These are phyloP conservation scores for Phialocephala sp. DNA, from an alignment of 2,329 filamentous ascomycete genomes.

Conservation along the genomic window DNA sequence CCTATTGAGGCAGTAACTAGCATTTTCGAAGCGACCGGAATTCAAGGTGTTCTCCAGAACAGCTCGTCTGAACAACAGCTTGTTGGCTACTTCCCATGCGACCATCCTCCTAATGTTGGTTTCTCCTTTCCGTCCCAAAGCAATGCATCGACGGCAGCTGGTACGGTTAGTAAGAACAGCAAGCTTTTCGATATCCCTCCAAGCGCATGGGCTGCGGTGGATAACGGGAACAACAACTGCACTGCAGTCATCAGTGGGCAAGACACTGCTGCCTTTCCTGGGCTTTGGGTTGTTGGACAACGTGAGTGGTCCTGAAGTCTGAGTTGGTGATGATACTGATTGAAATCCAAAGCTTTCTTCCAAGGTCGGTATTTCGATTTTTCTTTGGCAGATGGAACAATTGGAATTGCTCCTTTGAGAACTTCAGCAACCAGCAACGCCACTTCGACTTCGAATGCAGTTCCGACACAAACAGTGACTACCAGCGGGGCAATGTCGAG, in stretches of 20 bases:
- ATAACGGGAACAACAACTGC: slow-evolving; percentile 15
- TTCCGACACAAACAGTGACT: background rate
- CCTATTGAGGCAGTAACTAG: slow-evolving; percentile 18
- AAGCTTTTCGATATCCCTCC: slow-evolving; percentile 18
- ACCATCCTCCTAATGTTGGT: slow-evolving; percentile 18
- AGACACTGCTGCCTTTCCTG: background rate
- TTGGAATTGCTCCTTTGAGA: background rate
- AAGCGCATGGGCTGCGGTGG: background rate
- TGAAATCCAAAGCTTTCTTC: background rate
- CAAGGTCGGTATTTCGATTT: background rate
- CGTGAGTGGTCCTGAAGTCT: slow-evolving; percentile 3
- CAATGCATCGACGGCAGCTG: slow-evolving; percentile 15
- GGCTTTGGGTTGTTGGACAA: slow-evolving; percentile 18
- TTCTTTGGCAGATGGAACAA: background rate
- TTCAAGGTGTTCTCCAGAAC: slow-evolving; percentile 18
- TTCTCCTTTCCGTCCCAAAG: slow-evolving; percentile 22
- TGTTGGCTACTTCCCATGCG: slow-evolving; percentile 24
- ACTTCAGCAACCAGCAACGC: background rate
- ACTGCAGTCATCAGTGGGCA: slow-evolving; percentile 16
- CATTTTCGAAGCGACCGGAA: slow-evolving; percentile 21
- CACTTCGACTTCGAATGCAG: background rate
- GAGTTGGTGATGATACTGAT: background rate
- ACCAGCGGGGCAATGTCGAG: background rate
- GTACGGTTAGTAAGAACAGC: slow-evolving; percentile 8
- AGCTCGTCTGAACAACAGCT: background rate